These are phyloP conservation scores for Hypoxylon intermedium DNA, from an alignment of 495 filamentous ascomycete genomes.

Conservation along the genomic window DNA sequence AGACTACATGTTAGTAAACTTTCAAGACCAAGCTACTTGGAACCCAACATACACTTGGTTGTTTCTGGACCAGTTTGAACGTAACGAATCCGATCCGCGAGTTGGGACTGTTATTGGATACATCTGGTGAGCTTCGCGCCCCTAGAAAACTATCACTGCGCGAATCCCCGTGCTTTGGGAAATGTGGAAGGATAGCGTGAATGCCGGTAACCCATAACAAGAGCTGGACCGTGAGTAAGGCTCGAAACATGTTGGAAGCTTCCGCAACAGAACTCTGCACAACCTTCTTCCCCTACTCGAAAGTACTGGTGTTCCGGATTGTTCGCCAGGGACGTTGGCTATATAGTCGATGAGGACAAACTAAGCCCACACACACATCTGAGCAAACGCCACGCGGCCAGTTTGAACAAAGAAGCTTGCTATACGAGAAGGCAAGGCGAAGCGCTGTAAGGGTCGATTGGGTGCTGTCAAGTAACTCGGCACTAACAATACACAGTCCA, in stretches of 20 bases:
- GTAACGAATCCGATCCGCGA: constrained; percentile 41
- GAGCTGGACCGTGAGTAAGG: constrained; percentile 46
- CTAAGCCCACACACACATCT: constrained; percentile 20
- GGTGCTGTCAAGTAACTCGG: constrained; percentile 21
- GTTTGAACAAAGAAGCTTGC: constrained; percentile 18
- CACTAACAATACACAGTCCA: constrained; percentile 23
- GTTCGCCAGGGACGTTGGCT: constrained; percentile 9
- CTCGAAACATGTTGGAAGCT: constrained; percentile 49
- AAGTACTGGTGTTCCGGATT: constrained; percentile 10
- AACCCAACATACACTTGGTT: constrained; percentile 27
- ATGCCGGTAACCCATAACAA: constrained; percentile 51
- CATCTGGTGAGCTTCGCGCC: not conserved
- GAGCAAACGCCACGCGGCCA: constrained; percentile 15
- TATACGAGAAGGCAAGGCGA: constrained; percentile 7
- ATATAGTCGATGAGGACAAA: constrained; percentile 21
- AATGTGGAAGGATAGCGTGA: constrained; percentile 48
- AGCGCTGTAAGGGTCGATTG: constrained; percentile 20
- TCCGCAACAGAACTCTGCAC: constrained; percentile 9
- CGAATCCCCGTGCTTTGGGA: constrained; percentile 16
- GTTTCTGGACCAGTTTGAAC: constrained; percentile 38
- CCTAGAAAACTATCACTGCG: constrained; percentile 4
- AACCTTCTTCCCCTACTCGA: constrained; percentile 21
- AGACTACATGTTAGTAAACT: constrained; percentile 19
- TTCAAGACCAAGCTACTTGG: not conserved
- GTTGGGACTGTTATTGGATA: not conserved